Conservation (phyloP, 1,284 basidiomycete genomes). For the Paramarasmius palmivorus region DNA sequence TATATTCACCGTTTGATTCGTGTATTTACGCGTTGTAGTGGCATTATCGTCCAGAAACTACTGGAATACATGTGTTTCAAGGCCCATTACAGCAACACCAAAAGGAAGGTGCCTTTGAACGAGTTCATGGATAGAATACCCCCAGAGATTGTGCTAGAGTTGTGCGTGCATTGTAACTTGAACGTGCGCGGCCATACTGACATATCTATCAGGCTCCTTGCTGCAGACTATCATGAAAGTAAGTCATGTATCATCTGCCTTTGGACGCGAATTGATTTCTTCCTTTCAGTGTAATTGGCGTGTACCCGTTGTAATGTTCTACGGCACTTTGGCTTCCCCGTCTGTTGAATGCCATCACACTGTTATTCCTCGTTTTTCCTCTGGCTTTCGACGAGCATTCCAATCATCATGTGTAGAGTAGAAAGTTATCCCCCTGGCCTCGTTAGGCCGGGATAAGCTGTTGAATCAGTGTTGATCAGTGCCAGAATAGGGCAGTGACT, state of each 20-base stretch:
- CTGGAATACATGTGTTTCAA: conserved; percentile 84
- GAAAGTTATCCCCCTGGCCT: no score
- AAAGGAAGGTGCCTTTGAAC: conserved; percentile 67
- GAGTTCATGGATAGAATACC: conserved; percentile 78
- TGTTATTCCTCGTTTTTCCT: no score
- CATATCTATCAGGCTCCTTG: conserved; percentile 32
- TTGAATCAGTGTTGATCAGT: no score
- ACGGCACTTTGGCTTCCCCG: no score
- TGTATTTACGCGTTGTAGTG: conserved; percentile 39
- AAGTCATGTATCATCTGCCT: conserved; percentile 4
- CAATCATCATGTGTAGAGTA: no score
- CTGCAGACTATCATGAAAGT: conserved; percentile 78
- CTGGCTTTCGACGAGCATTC: no score
- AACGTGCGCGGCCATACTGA: neutral
- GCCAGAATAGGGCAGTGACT: no score
- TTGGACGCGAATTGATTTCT: no score
- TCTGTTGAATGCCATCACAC: no score
- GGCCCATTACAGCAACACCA: conserved; percentile 62
- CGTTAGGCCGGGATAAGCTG: no score
- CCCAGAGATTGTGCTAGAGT: conserved; percentile 79
- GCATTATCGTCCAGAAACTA: conserved; percentile 78
- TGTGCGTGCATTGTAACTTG: conserved; percentile 52
- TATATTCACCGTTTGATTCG: neutral
- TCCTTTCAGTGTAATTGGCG: conserved; percentile 3
- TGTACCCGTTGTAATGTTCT: no score